A percentile compares a stretch with the other conserved stretches of the same genome.
phyloP scores from a whole-genome alignment of 805 yeast genomes.

The Pichia rugopelliculosa region DNA sequence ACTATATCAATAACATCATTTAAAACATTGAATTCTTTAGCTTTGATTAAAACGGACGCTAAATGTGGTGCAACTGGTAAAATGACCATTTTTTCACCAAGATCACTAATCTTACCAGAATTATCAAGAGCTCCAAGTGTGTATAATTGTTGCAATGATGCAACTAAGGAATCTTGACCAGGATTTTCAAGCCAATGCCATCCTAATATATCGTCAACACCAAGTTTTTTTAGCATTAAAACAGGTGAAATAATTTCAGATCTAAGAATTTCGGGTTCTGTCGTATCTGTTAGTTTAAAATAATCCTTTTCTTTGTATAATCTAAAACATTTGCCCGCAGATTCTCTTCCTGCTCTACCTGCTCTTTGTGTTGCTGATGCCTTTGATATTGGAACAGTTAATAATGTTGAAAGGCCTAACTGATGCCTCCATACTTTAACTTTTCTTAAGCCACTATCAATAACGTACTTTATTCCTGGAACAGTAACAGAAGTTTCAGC shows the following conservation, averaged over 20 bases:
- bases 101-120: slow-evolving; percentile 62
- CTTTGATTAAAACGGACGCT: slow-evolving; percentile 74
- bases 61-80: slow-evolving; percentile 90
- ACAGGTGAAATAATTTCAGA: slow-evolving; percentile 82
- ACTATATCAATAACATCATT: slow-evolving; percentile 77
- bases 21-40: slow-evolving; percentile 43
- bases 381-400: slow-evolving; percentile 87
- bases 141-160: slow-evolving; percentile 74
- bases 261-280: slow-evolving; percentile 89
- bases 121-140: slow-evolving; percentile 74
- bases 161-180: slow-evolving; percentile 62
- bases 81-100: slow-evolving; percentile 83
- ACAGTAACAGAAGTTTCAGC: slow-evolving; percentile 98
- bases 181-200: slow-evolving; percentile 96
- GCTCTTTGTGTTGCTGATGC: slow-evolving; percentile 93
- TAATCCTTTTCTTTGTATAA: slow-evolving; percentile 73
- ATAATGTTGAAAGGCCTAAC: slow-evolving; percentile 82
- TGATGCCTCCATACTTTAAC: slow-evolving; percentile 94
- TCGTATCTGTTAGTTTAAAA: slow-evolving; percentile 56
- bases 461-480: slow-evolving; percentile 86
- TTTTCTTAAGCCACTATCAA: slow-evolving; percentile 88
- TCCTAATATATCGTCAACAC: slow-evolving; percentile 71
- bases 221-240: slow-evolving; percentile 72
- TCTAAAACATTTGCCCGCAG: slow-evolving; percentile 82
- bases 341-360: slow-evolving; percentile 99